Percentiles rank a stretch among this genome's conserved stretches.
Conservation (phyloP, 2,329 filamentous ascomycete genomes). For the Fonsecaea nubica region DNA sequence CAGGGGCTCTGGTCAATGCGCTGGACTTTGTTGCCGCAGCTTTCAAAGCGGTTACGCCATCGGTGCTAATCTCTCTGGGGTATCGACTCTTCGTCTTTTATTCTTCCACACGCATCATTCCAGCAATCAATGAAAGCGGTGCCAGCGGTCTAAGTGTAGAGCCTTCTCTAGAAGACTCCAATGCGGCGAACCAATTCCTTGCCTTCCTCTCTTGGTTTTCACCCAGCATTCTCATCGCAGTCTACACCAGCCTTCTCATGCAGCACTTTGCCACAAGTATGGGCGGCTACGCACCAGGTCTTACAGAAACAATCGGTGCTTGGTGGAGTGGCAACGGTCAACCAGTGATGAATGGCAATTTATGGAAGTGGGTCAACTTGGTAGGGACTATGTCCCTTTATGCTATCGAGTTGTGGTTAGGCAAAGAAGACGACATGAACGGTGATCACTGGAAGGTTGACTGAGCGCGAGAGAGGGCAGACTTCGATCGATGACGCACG, state of each 20-base stretch:
- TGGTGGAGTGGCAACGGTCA: conserved; percentile 78
- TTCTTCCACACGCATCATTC: conserved; percentile 92
- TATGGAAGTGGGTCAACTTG: conserved; percentile 93
- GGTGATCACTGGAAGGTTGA: conserved; percentile 92
- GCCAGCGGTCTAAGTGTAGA: conserved; percentile 83
- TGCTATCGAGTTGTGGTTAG: conserved; percentile 85
- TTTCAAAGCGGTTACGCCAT: conserved; percentile 93
- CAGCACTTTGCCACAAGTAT: conserved; percentile 87
- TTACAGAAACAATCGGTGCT: conserved; percentile 66
- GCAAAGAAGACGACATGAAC: conserved; percentile 77
- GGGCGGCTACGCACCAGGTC: conserved; percentile 53
- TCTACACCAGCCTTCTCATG: conserved; percentile 93
- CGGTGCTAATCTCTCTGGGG: conserved; percentile 90
- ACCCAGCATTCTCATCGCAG: conserved; percentile 89
- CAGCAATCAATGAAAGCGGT: conserved; percentile 85
- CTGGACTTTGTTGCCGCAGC: conserved; percentile 88
- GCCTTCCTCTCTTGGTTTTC: conserved; percentile 92
- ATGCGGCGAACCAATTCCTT: conserved; percentile 79
- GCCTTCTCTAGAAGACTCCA: conserved; percentile 81
- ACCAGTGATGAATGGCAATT: conserved; percentile 81
- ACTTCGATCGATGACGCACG: not conserved
- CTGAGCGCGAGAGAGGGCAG: conserved; percentile 55
- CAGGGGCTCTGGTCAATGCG: conserved; percentile 79
- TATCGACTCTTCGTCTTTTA: conserved; percentile 97
- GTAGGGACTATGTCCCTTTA: conserved; percentile 88